Evolutionary conservation across 371 early-diverging fungal species (phyloP).

Genomic region (Funneliformis caledonium): DNA sequence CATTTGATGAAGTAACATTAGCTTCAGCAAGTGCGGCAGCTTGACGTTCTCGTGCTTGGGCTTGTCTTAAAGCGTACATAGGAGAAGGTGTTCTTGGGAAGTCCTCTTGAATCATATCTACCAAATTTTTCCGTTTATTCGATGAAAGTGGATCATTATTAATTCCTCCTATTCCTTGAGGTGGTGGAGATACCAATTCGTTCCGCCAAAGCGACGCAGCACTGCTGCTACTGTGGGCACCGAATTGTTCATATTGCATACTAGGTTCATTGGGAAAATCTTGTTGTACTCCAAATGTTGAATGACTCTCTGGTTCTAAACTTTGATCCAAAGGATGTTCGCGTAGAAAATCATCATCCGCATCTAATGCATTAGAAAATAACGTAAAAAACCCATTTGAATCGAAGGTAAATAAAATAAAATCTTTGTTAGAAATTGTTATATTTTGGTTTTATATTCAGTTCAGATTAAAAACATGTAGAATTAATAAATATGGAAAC

Average conservation of each 20-base stretch:
- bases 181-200: constrained; percentile 37
- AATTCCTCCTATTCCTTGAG: constrained; percentile 9
- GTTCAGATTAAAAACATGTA: background rate
- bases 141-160: constrained; percentile 38
- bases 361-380: constrained; percentile 10
- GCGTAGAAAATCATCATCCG: constrained; percentile 37
- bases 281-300: constrained; percentile 25
- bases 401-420: background rate
- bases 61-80: constrained; percentile 66
- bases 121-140: constrained; percentile 42
- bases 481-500: background rate
- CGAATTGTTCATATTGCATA: constrained; percentile 35
- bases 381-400: background rate
- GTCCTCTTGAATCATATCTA: constrained; percentile 54
- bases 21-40: constrained; percentile 51
- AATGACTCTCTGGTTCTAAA: constrained; percentile 38
- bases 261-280: constrained; percentile 21
- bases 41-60: constrained; percentile 54
- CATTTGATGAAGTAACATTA: constrained; percentile 30
- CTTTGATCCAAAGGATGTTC: constrained; percentile 40
- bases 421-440: background rate
- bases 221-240: constrained; percentile 20
- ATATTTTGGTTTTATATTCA: no score
- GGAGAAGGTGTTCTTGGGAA: constrained; percentile 90
- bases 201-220: constrained; percentile 39